Base-by-base conservation (phyloP, 805 yeast genomes). In the Cyberlindnera maritima region DNA sequence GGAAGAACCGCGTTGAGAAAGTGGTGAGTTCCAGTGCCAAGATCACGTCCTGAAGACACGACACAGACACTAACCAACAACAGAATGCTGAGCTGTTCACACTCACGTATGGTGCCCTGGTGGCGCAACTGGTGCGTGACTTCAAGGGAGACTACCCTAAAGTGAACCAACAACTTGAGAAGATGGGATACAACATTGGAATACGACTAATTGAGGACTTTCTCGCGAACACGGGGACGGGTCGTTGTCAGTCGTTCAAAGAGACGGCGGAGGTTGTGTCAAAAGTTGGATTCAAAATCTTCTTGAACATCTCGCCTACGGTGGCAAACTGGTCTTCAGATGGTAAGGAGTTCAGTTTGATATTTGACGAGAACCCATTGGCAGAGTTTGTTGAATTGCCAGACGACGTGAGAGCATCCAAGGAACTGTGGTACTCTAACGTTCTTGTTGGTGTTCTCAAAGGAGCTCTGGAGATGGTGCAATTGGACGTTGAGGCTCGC, bases 101-200 rank as follows among this genome's bases (percentile, higher is more conserved):
- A n/a, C 70, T 94, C 49, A 92, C 97, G 1, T 94, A 94, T 59
- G 99, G 99, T 10, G 83, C 96, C 3, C 80, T 94, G 40, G 98
- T 94, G 40, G 80, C 96, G 13, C 97, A 92, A 60, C 70, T 94
- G 44, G 90, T 96, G 62, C 80, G 83, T 48, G 98, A 94, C 61
- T 83, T 78, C 65, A 77, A 83, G 45, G 75, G 80, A 53, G 87
- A 91, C 64, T 91, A 88, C 64, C 63, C 61, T 7, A 83, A 83
- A 58, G 96, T 94, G 48, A 94, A 94, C 62, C 71, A 72, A 43
- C 96, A 92, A 61, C 72, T 94, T 41, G 96, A 84, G 59, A 79
- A 80, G 53, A 92, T 94, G 98, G 99, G 99, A 1, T 88, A 91
- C 65, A 90, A 88, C 63, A 94, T 94, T 35, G 99, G 99, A 1